Percentiles rank a stretch among this genome's conserved stretches.
Conservation (phyloP, 2,329 filamentous ascomycete genomes). For the Cercospora sesami region DNA sequence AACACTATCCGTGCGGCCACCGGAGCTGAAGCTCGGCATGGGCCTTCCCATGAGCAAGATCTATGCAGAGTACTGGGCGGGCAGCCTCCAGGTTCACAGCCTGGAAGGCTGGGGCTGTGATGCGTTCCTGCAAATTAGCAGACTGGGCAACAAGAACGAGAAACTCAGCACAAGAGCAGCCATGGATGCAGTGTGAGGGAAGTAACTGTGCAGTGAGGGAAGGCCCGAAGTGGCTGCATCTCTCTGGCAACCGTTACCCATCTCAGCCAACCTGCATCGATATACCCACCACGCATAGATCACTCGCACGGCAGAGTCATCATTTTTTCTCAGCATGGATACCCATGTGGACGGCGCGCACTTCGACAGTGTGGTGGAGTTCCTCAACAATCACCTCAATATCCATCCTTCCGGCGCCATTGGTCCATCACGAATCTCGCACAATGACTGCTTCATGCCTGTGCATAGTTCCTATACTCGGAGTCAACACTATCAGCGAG, state of each 20-base stretch:
- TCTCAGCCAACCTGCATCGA: background rate
- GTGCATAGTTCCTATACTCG: constrained; percentile 23
- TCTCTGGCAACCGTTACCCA: background rate
- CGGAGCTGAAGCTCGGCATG: constrained; percentile 85
- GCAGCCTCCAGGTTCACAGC: constrained; percentile 84
- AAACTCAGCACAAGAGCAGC: constrained; percentile 66
- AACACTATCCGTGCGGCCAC: constrained; percentile 76
- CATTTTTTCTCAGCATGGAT: background rate
- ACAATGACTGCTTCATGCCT: constrained; percentile 28
- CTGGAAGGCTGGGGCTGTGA: constrained; percentile 95
- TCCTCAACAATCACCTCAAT: constrained; percentile 4
- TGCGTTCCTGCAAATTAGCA: constrained; percentile 92
- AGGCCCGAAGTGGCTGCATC: background rate
- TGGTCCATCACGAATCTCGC: constrained; percentile 20
- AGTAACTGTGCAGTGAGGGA: background rate
- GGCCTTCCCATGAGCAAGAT: constrained; percentile 89
- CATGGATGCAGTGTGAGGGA: constrained; percentile 45
- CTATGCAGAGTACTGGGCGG: constrained; percentile 98
- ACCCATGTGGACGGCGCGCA: background rate
- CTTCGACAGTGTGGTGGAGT: background rate
- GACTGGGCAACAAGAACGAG: constrained; percentile 97
- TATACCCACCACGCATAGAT: background rate
- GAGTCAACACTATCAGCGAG: background rate
- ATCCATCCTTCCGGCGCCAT: constrained; percentile 21
- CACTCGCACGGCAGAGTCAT: background rate